Base-by-base conservation (phyloP, 2,329 filamentous ascomycete species). In the Sarocladiaceae sp. region DNA sequence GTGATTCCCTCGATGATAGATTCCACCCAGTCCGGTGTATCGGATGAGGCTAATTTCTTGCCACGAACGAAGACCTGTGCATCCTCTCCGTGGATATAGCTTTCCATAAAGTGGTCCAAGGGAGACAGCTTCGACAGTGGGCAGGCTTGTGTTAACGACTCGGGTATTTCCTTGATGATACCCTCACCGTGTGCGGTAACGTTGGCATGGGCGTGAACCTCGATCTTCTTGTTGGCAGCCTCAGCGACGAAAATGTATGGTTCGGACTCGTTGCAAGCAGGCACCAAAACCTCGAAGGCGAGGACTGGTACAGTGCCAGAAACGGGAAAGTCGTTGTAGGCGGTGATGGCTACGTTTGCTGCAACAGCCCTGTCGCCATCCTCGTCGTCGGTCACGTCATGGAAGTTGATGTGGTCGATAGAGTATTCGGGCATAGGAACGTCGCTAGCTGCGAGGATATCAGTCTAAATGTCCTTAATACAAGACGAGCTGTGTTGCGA, bases 341-440 rank as follows among this genome's bases (percentile, higher is more conserved):
- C 76, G 12, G 78, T 75, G 25, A 96, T 66, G 29, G 88, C 83
- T 25, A 91, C 85, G 69, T 96, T 88, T 39, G 88, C 91, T 42
- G 82, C 86, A 74, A 99, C 87, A 12, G 85, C 88, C 57, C 78
- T 80, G 54, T 48, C 36, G 15, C 39, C 28, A 29, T 51, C 44
- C n/a, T 65, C 69, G 57, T 71, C 69, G 57, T 71, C 55, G 47
- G 58, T 82, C 71, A 85, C 76, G 66, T 99, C 92, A 60, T 84
- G 79, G 60, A 97, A 84, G 60, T 88, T 86, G 58, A 97, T 76
- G 60, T 82, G 84, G 36, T 86, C 85, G 62, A 99, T 88, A 62
- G 91, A 87, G 72, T 96, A 91, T 52, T 84, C 75, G 39, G 94
- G 94, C 52, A 97, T 76, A 53, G 93, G 93, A 59, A 96, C 79